phyloP scores from a whole-genome alignment of 495 filamentous ascomycete genomes.

The Podospora bellae-mahoneyi region DNA sequence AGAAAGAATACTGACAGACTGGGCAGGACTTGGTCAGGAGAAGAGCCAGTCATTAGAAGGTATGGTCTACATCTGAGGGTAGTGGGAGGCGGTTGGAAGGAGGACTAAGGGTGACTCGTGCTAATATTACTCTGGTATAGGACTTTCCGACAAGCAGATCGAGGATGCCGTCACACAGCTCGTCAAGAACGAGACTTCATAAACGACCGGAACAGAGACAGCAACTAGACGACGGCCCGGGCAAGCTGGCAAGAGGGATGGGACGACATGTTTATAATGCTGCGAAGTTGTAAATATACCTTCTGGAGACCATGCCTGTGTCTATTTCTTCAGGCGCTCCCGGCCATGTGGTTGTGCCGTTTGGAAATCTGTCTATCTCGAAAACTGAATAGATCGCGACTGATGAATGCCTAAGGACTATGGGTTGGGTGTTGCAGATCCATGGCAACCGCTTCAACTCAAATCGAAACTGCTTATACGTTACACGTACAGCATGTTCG shows the following conservation, averaged over 20 bases:
- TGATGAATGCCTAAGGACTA: background rate
- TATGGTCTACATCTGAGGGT: constrained; percentile 28
- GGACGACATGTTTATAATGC: constrained; percentile 13
- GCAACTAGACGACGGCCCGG: background rate
- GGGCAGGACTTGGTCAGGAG: constrained; percentile 79
- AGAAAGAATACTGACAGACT: background rate
- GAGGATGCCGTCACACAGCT: constrained; percentile 81
- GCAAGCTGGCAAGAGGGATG: background rate
- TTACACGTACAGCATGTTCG: too few relatives aligned
- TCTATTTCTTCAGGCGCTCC: background rate
- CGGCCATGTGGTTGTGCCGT: background rate
- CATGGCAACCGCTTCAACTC: too few relatives aligned
- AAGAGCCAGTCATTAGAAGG: constrained; percentile 78
- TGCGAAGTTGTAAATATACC: constrained; percentile 17
- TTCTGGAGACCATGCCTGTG: background rate
- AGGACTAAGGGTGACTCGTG: background rate
- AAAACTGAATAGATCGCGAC: background rate
- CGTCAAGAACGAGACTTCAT: constrained; percentile 53
- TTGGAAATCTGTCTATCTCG: background rate
- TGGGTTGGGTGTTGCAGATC: background rate
- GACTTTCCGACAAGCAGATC: constrained; percentile 85
- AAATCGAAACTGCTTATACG: too few relatives aligned
- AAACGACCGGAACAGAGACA: background rate
- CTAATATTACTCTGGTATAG: constrained; percentile 42
- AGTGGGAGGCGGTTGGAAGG: constrained; percentile 62